Evolutionary conservation across 139 green algal species (phyloP), one percentile per base, ranked within the genome.

Genomic region (Picochlorum sp.): DNA sequence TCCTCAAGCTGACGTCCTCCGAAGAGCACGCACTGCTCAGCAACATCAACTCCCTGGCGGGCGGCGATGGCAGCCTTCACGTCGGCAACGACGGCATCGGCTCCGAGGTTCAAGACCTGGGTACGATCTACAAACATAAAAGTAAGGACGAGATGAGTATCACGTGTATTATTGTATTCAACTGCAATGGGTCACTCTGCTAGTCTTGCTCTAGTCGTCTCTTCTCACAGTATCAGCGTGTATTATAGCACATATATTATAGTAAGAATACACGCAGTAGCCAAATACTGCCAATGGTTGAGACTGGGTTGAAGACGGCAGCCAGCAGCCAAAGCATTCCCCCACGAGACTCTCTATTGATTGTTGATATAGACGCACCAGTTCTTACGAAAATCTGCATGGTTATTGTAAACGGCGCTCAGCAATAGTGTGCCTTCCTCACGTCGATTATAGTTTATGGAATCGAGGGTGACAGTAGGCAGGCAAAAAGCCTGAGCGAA

Each of bases 1-100:
- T 67, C 81, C 70, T 83, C 81, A 57, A 96, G 84, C 76, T 89
- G 83, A 65, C 83, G 82, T 61, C 87, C 86, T 58, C 67, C 85
- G 67, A 94, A 94, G 56, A 91, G 67, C 20, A 95, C 74, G 38
- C 85, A 77, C 80, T 87, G 76, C 47, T 87, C 82, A n/a, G 81
- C 82, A 14, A 70, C 74, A 38, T 76, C 56, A 61, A 95, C 63
- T 51, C 88, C 87, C 75, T 91, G 72, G 57, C 81, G 81, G 37
- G 81, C 75, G 70, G 81, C 76, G 32, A 95, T 79, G 37, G 74
- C 67, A 23, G 76, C 74, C 83, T 91, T 92, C 26, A 95, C 84
- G 81, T 94, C 83, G 54, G 77, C 78, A 24, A 90, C 86, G 23
- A 81, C 89, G 66, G 70, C 69, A 45, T 75, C 66, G 49, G 80